Conservation (phyloP, 23 red algal species). For the Chondrus crispus region DNA sequence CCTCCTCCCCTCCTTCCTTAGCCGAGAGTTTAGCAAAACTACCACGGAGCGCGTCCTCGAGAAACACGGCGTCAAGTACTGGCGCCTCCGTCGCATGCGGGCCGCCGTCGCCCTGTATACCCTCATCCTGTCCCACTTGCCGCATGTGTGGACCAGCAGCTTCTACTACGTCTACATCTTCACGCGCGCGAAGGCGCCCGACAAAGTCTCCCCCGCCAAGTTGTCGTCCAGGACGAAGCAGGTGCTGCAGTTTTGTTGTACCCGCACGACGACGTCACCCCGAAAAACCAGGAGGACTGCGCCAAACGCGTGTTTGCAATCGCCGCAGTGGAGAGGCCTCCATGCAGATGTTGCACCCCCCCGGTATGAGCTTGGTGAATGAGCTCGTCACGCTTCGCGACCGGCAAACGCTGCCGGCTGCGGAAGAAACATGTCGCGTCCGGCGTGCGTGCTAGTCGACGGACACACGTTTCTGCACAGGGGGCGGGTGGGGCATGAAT, state of each 20-base stretch:
- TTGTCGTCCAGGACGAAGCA: background rate
- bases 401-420: background rate
- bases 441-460: conserved; percentile 22
- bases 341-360: background rate
- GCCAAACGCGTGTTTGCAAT: background rate
- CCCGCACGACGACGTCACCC: background rate
- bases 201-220: background rate
- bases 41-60: background rate
- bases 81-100: background rate
- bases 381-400: background rate
- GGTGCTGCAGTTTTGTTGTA: background rate
- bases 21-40: background rate
- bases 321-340: background rate
- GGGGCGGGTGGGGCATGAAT: background rate
- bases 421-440: background rate
- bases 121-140: background rate
- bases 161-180: background rate
- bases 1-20: background rate
- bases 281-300: background rate
- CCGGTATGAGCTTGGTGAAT: background rate
- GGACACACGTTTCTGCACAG: background rate
- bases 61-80: background rate
- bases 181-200: background rate
- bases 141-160: background rate
- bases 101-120: background rate